phyloP scores from a whole-genome alignment of 1,284 basidiomycete genomes.

The Rhodotorula glutinis region DNA sequence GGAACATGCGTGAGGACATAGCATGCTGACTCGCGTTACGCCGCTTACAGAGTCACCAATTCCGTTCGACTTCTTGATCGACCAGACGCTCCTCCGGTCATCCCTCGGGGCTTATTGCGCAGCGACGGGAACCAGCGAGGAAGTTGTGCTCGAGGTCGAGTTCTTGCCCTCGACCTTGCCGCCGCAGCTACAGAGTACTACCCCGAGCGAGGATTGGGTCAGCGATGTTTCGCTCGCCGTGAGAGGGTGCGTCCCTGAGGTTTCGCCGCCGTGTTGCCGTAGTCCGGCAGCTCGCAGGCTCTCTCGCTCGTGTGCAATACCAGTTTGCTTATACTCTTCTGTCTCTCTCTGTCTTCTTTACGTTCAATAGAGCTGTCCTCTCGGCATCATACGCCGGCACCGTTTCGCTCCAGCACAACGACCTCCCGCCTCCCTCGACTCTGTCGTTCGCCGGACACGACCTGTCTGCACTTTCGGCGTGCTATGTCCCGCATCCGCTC shows the following conservation, averaged over 20 bases:
- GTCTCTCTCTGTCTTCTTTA: neutral
- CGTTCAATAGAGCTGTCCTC: constrained; percentile 43
- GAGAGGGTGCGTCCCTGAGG: constrained; percentile 58
- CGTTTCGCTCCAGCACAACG: constrained; percentile 44
- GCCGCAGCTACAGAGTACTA: constrained; percentile 72
- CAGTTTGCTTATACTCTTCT: constrained; percentile 2
- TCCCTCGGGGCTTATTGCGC: constrained; percentile 74
- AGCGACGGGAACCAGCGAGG: constrained; percentile 57
- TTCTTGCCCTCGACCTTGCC: constrained; percentile 91
- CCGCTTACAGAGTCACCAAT: constrained; percentile 55
- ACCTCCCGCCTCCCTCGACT: constrained; percentile 37
- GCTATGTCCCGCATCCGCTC: constrained; percentile 55
- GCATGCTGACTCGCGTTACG: neutral
- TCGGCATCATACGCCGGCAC: constrained; percentile 48
- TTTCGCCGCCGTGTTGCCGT: constrained; percentile 4
- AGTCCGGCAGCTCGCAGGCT: constrained; percentile 1
- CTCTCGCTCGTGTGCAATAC: constrained; percentile 3
- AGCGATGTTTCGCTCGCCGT: constrained; percentile 70
- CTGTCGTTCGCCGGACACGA: constrained; percentile 56
- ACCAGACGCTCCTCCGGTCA: constrained; percentile 72
- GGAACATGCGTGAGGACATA: neutral
- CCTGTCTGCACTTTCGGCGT: constrained; percentile 70
- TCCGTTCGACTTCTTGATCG: constrained; percentile 90
- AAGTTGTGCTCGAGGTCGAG: constrained; percentile 87
- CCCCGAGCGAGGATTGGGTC: constrained; percentile 93